phyloP scores from a whole-genome alignment of 2,329 filamentous ascomycete genomes.

The Claviceps cyperi region DNA sequence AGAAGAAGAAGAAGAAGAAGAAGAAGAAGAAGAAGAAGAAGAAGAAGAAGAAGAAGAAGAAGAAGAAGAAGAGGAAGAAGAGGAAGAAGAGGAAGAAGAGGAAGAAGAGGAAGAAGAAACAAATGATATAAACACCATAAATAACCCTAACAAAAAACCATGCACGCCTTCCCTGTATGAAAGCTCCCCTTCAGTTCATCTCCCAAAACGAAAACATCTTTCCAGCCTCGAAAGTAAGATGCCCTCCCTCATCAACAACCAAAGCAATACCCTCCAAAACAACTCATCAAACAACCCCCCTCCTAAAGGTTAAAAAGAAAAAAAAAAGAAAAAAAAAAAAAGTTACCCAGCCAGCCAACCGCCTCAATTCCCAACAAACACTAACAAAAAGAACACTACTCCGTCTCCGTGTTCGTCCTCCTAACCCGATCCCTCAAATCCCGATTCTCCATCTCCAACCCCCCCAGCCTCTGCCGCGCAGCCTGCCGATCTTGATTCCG shows the following conservation, averaged over 20 bases:
- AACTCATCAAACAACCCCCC: no score
- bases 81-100: no score
- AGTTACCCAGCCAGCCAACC: background rate
- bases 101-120: no score
- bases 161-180: background rate
- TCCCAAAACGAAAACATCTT: no score
- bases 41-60: no score
- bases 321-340: background rate
- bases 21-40: no score
- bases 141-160: background rate
- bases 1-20: no score
- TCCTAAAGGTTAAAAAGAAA: background rate
- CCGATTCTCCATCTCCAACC: conserved; percentile 60
- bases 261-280: no score
- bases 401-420: conserved; percentile 12
- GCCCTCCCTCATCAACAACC: no score
- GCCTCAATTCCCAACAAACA: background rate
- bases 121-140: no score
- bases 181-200: background rate
- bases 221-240: no score
- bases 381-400: conserved; percentile 1
- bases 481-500: conserved; percentile 72
- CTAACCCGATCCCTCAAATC: conserved; percentile 51
- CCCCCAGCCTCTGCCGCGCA: conserved; percentile 65
- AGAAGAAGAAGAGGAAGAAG: no score